Conservation (phyloP, 2,329 filamentous ascomycete genomes). For the Aspergillus jensenii region DNA sequence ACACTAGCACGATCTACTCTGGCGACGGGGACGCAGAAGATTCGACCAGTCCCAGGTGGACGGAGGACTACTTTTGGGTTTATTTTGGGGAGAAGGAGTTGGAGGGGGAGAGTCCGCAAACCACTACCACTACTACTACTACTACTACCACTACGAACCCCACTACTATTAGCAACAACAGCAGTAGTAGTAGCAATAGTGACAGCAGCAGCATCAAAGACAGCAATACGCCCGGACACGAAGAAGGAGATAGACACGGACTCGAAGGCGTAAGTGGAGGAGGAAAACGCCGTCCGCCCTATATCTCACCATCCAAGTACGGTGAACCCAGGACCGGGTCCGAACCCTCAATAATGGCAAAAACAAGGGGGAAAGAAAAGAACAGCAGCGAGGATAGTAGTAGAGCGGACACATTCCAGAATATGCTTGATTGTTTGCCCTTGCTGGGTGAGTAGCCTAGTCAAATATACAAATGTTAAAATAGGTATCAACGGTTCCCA, state of each 20-base stretch:
- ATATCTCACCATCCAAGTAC: not conserved
- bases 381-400: not conserved
- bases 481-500: too few relatives aligned
- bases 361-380: not conserved
- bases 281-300: not conserved
- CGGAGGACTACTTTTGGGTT: slow-evolving; percentile 1
- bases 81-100: slow-evolving; percentile 4
- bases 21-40: not conserved
- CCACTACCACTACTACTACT: not conserved
- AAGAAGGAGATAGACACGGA: not conserved
- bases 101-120: not conserved
- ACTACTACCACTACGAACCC: not conserved
- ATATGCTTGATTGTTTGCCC: slow-evolving; percentile 29
- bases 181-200: not conserved
- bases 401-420: slow-evolving; percentile 1
- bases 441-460: slow-evolving; percentile 2
- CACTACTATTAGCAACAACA: too few relatives aligned
- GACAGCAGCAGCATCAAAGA: not conserved
- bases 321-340: not conserved
- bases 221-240: not conserved
- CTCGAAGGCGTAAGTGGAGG: not conserved
- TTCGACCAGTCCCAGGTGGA: not conserved
- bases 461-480: not conserved
- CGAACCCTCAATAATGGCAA: not conserved
- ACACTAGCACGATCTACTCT: not conserved